Percentiles rank a stretch among this genome's conserved stretches.
Evolutionary conservation across 495 filamentous ascomycete species (phyloP).

Genomic region (Sordaria brevicollis): DNA sequence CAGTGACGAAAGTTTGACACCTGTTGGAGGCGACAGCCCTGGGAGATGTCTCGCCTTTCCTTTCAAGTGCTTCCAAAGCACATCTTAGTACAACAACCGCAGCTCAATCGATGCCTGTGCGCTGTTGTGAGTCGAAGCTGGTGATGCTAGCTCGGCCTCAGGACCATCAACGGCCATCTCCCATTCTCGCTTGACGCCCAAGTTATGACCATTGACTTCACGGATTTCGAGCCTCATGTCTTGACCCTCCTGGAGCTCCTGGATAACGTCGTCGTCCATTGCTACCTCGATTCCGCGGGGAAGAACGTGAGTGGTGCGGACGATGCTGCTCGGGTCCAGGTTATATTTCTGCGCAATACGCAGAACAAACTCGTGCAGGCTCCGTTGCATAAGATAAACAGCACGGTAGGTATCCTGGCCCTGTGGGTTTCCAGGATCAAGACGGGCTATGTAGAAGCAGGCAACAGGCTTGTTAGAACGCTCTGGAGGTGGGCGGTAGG

Average conservation of each 20-base stretch:
- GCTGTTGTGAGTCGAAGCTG: constrained; percentile 14
- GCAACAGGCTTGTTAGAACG: constrained; percentile 62
- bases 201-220: constrained; percentile 21
- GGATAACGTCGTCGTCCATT: constrained; percentile 83
- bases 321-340: constrained; percentile 59
- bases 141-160: constrained; percentile 28
- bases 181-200: constrained; percentile 40
- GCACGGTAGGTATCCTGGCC: constrained; percentile 67
- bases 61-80: neutral
- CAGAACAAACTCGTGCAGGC: constrained; percentile 55
- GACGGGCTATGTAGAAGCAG: constrained; percentile 74
- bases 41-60: neutral
- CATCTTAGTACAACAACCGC: constrained; percentile 35
- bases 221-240: constrained; percentile 59
- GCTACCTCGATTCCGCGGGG: constrained; percentile 67
- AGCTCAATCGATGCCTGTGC: constrained; percentile 31
- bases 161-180: constrained; percentile 39
- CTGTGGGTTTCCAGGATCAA: constrained; percentile 38
- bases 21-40: neutral
- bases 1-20: neutral
- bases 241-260: constrained; percentile 80
- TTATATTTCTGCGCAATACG: constrained; percentile 67
- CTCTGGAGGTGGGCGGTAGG: constrained; percentile 73
- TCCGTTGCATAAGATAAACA: constrained; percentile 73
- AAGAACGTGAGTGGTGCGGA: constrained; percentile 60